Percentiles rank a stretch among this genome's conserved stretches.
phyloP scores from a whole-genome alignment of 1,284 basidiomycete species.

The Wolfiporia cocos region DNA sequence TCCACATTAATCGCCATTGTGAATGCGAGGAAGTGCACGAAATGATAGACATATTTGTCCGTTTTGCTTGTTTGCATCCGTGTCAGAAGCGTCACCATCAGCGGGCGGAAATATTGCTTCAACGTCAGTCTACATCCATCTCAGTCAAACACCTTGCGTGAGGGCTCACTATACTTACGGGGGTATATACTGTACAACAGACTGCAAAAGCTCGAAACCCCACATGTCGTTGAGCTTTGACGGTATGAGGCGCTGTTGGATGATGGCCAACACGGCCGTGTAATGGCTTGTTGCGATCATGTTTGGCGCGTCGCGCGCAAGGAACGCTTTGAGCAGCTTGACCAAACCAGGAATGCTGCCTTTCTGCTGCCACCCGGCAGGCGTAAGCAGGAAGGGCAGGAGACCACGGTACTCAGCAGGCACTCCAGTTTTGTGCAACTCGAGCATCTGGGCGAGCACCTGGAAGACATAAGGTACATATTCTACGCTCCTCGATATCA shows the following conservation, averaged over 20 bases:
- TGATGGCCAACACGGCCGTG: slow-evolving; percentile 80
- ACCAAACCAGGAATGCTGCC: slow-evolving; percentile 96
- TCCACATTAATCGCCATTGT: slow-evolving; percentile 71
- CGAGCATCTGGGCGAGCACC: slow-evolving; percentile 93
- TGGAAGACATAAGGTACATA: slow-evolving; percentile 99
- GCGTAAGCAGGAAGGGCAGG: slow-evolving; percentile 82
- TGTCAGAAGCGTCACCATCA: slow-evolving; percentile 81
- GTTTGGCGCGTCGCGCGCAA: slow-evolving; percentile 62
- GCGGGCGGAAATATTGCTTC: slow-evolving; percentile 69
- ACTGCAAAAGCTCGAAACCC: slow-evolving; percentile 88
- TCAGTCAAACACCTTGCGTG: slow-evolving; percentile 1
- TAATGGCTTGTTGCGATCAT: slow-evolving; percentile 78
- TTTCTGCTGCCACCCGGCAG: slow-evolving; percentile 88
- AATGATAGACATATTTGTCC: slow-evolving; percentile 81
- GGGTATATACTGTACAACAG: slow-evolving; percentile 69
- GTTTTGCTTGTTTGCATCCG: slow-evolving; percentile 89
- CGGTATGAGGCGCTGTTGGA: slow-evolving; percentile 86
- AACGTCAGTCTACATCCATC: slow-evolving; percentile 47
- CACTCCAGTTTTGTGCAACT: slow-evolving; percentile 64
- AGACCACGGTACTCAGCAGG: slow-evolving; percentile 79
- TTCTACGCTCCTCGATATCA: slow-evolving; percentile 43
- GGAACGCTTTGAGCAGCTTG: slow-evolving; percentile 81
- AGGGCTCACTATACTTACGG: slow-evolving; percentile 44
- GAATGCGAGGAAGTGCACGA: slow-evolving; percentile 77
- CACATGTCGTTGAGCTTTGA: slow-evolving; percentile 87